Base-by-base conservation (phyloP, 106 monocot species). In the Dendrobium chrysotoxum region DNA sequence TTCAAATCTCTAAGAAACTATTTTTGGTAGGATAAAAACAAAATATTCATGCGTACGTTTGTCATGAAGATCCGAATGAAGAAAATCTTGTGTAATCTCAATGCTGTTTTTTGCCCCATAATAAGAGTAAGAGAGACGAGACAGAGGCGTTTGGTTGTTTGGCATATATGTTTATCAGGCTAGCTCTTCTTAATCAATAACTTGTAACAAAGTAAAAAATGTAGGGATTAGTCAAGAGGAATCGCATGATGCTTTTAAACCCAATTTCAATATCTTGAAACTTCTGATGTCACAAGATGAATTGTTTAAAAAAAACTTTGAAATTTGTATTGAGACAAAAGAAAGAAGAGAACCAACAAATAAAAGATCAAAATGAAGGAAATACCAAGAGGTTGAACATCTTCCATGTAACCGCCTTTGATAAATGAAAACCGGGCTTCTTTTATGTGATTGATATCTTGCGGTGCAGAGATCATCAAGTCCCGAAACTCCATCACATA, bases 391-490 rank as follows among this genome's bases (percentile, higher is more conserved):
- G 76, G 58, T 12, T 74, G 45, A 79, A 28, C 53, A 86, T 89
- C 89, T 85, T 95, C 92, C 54, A 98, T 78, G 64, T 98, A 98
- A 40, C 91, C 91, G 68, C 94, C 94, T 85, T 89, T 80, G 78
- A 98, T 40, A 67, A 98, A 98, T 41, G 98, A 98, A 91, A 98
- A 98, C 20, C 98, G 87, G 82, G 98, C 98, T 92, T 91, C 94
- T 78, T 88, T 85, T 0, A 75, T 84, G 77, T 40, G 58, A 40
- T 44, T 80, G 11, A 53, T 71, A 72, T 72, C 31, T 81, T 84
- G 75, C 26, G 73, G 16, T 79, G 84, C 2, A 79, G 86, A 86
- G 65, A 50, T 47, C 38, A 88, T 79, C 85, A 94, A 84, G 86
- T 90, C 83, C 53, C 66, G 77, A 75, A 98, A 98, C 40, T 92